A percentile compares a stretch with the other conserved stretches of the same genome.
These are phyloP conservation scores for Ceratopteris richardii DNA, from an alignment of 75 land plant genomes.

Conservation along the genomic window DNA sequence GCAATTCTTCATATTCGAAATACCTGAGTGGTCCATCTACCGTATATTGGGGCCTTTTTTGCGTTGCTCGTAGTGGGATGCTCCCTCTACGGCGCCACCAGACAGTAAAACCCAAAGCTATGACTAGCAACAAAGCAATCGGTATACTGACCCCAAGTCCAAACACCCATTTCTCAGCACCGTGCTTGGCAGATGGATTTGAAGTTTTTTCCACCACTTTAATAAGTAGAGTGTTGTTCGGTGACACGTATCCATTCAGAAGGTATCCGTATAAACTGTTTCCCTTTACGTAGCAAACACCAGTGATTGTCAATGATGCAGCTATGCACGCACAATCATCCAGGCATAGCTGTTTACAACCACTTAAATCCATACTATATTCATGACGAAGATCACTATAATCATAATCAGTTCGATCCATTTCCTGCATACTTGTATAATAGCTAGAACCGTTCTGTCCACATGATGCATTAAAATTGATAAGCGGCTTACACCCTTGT, in stretches of 20 bases:
- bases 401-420: not conserved
- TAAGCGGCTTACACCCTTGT: not conserved
- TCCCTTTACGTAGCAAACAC: not conserved
- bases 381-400: not conserved
- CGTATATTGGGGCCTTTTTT: not conserved
- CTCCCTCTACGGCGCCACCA: not conserved
- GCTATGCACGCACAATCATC: slow-evolving; percentile 3
- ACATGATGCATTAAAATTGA: not conserved
- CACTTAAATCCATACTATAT: not conserved
- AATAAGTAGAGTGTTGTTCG: not conserved
- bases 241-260: not conserved
- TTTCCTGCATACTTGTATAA: not conserved
- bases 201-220: not conserved
- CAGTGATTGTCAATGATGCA: not conserved
- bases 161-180: not conserved
- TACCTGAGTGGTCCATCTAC: slow-evolving; percentile 5
- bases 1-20: slow-evolving; percentile 12
- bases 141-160: not conserved
- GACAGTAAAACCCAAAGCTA: not conserved
- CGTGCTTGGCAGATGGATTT: not conserved
- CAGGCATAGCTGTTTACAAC: slow-evolving; percentile 1
- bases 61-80: not conserved
- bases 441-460: not conserved
- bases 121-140: not conserved
- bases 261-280: not conserved